Conservation (phyloP, 2,329 filamentous ascomycete genomes). For the Penicillium sp. region DNA sequence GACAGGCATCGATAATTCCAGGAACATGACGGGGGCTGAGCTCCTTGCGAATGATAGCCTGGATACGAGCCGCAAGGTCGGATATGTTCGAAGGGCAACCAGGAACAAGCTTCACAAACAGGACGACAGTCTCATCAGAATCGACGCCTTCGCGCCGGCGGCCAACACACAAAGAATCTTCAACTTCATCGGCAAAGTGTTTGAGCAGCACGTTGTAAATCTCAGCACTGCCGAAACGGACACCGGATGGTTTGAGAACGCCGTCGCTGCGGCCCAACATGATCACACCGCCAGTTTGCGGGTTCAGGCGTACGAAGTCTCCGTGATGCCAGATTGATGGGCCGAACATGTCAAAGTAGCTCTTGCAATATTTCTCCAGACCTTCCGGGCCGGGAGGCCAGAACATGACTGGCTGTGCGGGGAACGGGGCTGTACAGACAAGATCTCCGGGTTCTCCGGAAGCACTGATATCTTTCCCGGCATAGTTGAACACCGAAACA, state of each 20-base stretch:
- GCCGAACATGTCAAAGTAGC: slow-evolving; percentile 83
- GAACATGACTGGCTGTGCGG: slow-evolving; percentile 86
- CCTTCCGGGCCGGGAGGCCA: slow-evolving; percentile 66
- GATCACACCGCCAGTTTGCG: slow-evolving; percentile 69
- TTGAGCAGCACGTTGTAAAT: slow-evolving; percentile 92
- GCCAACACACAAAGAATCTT: slow-evolving; percentile 86
- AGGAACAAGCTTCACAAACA: slow-evolving; percentile 75
- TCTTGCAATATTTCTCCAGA: slow-evolving; percentile 71
- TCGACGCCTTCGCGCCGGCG: slow-evolving; percentile 66
- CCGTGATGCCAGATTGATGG: slow-evolving; percentile 81
- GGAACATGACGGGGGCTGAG: slow-evolving; percentile 89
- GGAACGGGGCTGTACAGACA: slow-evolving; percentile 81
- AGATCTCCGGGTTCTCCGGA: slow-evolving; percentile 77
- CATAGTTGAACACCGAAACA: slow-evolving; percentile 57
- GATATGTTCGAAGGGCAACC: slow-evolving; percentile 46
- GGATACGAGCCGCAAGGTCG: slow-evolving; percentile 63
- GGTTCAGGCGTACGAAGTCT: slow-evolving; percentile 77
- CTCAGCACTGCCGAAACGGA: slow-evolving; percentile 89
- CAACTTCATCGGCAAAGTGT: slow-evolving; percentile 73
- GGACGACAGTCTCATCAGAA: slow-evolving; percentile 77
- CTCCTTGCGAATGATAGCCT: slow-evolving; percentile 67
- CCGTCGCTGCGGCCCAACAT: slow-evolving; percentile 94
- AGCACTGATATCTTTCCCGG: slow-evolving; percentile 56
- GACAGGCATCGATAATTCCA: slow-evolving; percentile 73
- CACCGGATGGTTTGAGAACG: slow-evolving; percentile 85